phyloP scores from a whole-genome alignment of 371 early-diverging fungal genomes.

The Furculomyces boomerangus region DNA sequence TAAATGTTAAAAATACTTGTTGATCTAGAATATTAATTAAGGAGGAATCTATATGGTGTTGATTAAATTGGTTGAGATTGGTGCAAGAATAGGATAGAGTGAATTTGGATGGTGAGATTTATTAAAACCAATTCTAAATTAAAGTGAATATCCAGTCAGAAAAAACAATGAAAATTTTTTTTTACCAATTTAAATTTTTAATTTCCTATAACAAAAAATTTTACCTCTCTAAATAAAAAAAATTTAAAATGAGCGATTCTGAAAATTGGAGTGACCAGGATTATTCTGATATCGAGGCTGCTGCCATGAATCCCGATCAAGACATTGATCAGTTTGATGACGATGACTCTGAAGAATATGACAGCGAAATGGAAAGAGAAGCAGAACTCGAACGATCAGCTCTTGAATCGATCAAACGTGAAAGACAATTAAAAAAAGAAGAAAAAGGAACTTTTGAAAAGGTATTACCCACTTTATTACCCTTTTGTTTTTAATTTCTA shows the following conservation, averaged over 20 bases:
- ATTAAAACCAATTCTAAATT: too few relatives aligned
- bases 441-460: slow-evolving; percentile 13
- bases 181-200: too few relatives aligned
- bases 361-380: slow-evolving; percentile 17
- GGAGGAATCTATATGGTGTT: too few relatives aligned
- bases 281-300: slow-evolving; percentile 5
- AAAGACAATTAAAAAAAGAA: slow-evolving; percentile 7
- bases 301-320: not conserved
- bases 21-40: too few relatives aligned
- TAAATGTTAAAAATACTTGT: too few relatives aligned
- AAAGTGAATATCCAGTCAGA: too few relatives aligned
- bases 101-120: too few relatives aligned
- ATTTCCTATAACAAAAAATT: too few relatives aligned
- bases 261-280: slow-evolving; percentile 10
- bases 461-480: not conserved
- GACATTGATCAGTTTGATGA: slow-evolving; percentile 8
- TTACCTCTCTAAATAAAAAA: too few relatives aligned
- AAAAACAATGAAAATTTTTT: too few relatives aligned
- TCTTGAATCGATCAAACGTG: slow-evolving; percentile 13
- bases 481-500: not conserved
- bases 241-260: slow-evolving; percentile 3
- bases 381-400: slow-evolving; percentile 21
- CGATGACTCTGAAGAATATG: slow-evolving; percentile 6
- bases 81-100: too few relatives aligned
- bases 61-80: too few relatives aligned